Base-by-base conservation (phyloP, 2,329 filamentous ascomycete genomes). In the Scedosporium dehoogii region DNA sequence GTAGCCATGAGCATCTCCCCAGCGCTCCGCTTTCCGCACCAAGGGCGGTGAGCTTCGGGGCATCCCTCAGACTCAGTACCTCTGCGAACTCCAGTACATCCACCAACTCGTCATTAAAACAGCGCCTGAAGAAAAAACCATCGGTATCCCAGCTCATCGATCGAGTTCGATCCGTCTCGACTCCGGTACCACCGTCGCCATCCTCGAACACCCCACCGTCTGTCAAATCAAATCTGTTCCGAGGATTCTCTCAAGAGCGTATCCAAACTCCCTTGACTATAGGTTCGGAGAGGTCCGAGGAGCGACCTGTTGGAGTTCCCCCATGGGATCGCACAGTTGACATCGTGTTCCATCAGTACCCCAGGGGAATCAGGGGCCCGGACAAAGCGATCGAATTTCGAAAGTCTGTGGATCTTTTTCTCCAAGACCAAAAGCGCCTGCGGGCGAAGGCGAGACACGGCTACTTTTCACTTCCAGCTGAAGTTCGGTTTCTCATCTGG, bases 281-380 rank as follows among this genome's bases (percentile, higher is more conserved):
- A 23, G 29, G 16, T 18, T 41, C n/a, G 23, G 25, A 42, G 14
- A 18, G 27, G 4, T 41, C 27, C 12, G 12, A n/a, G 14, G 29
- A 41, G 1, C 56, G 10, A 21, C 16, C 29, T 41, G 23, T 12
- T 21, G 10, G 7, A n/a, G 27, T 12, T n/a, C 56, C 73, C 1
- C 65, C 73, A 0, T 76, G 74, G 74, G 71, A 76, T 57, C 71
- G 74, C 1, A 67, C 67, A 9, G 64, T 74, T n/a, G 74, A 76
- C 27, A 64, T 73, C 5, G 70, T 75, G n/a, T 74, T 71, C 48
- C 72, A 75, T 58, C 63, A 65, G 1, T 21, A 68, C 6, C 58
- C 63, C 61, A 65, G 5, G 64, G 55, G 51, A 62, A 66, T 3
- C 21, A 14, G 3, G 12, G 51, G 25, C n/a, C 44, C 6, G n/a